phyloP scores from a whole-genome alignment of 1,139 yeast genomes.

The Scheffersomyces insectosa region DNA sequence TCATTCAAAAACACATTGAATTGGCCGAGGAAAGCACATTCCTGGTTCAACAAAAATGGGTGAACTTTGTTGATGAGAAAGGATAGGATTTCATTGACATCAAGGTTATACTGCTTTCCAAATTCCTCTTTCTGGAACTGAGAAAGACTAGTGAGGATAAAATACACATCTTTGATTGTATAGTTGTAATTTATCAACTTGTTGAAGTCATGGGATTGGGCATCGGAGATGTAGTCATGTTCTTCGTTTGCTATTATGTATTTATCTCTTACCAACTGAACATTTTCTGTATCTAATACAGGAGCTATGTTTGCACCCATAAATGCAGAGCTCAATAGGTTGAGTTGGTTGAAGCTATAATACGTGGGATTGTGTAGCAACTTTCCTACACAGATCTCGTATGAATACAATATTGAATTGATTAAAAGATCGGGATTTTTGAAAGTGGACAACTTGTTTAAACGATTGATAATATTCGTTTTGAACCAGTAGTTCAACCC shows the following conservation, averaged over 20 bases:
- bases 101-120: not conserved
- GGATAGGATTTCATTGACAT: not conserved
- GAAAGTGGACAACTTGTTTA: constrained; percentile 3
- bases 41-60: not conserved
- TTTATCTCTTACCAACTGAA: not conserved
- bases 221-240: constrained; percentile 1
- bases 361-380: constrained; percentile 7
- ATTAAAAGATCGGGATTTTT: constrained; percentile 5
- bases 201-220: constrained; percentile 4
- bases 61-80: not conserved
- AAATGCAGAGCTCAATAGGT: constrained; percentile 2
- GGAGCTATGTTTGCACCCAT: constrained; percentile 1
- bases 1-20: not conserved
- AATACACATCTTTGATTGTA: constrained; percentile 6
- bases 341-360: constrained; percentile 4
- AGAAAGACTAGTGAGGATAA: not conserved
- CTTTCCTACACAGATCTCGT: constrained; percentile 5
- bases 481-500: constrained; percentile 20
- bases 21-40: not conserved
- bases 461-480: constrained; percentile 5
- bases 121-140: not conserved
- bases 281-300: not conserved
- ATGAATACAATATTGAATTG: constrained; percentile 5
- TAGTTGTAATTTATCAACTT: constrained; percentile 5
- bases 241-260: constrained; percentile 4